Evolutionary conservation across 2,329 filamentous ascomycete species (phyloP).

Genomic region (Apiospora phragmitis): DNA sequence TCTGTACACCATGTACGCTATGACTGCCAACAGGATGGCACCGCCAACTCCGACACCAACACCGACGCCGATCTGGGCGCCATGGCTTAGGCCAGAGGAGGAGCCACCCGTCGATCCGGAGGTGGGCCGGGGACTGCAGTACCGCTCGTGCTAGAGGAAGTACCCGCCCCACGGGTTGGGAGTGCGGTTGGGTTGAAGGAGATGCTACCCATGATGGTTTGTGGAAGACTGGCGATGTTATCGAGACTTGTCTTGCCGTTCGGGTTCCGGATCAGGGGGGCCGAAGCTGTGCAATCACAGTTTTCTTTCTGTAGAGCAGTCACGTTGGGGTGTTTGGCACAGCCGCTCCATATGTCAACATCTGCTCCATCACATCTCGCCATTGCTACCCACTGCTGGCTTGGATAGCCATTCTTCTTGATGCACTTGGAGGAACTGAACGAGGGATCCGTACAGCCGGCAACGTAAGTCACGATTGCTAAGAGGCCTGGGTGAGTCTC

Average conservation of each 20-base stretch:
- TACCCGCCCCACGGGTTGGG: constrained; percentile 15
- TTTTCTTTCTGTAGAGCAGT: constrained; percentile 24
- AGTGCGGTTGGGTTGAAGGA: constrained; percentile 26
- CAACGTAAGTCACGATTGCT: constrained; percentile 27
- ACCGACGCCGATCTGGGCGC: constrained; percentile 20
- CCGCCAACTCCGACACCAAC: constrained; percentile 24
- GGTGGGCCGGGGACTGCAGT: constrained; percentile 13
- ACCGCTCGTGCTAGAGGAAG: neutral
- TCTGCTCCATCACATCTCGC: constrained; percentile 27
- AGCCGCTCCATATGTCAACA: constrained; percentile 25
- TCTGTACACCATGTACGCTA: constrained; percentile 19
- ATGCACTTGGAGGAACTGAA: constrained; percentile 24
- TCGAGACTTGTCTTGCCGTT: constrained; percentile 24
- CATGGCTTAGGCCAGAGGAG: neutral
- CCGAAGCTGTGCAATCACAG: constrained; percentile 24
- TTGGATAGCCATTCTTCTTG: constrained; percentile 24
- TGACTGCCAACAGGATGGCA: constrained; percentile 17
- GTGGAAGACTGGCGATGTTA: constrained; percentile 23
- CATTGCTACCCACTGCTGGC: constrained; percentile 27
- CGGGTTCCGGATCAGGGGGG: constrained; percentile 23
- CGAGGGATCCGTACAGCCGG: constrained; percentile 26
- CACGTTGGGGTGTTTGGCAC: constrained; percentile 20
- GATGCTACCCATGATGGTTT: constrained; percentile 25
- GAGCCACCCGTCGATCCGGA: neutral
- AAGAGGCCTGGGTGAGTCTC: neutral